Evolutionary conservation across 192 early-diverging fungal genomes (phyloP), one percentile per base, ranked within the genome.

Genomic region (Lobulomyces angularis): DNA sequence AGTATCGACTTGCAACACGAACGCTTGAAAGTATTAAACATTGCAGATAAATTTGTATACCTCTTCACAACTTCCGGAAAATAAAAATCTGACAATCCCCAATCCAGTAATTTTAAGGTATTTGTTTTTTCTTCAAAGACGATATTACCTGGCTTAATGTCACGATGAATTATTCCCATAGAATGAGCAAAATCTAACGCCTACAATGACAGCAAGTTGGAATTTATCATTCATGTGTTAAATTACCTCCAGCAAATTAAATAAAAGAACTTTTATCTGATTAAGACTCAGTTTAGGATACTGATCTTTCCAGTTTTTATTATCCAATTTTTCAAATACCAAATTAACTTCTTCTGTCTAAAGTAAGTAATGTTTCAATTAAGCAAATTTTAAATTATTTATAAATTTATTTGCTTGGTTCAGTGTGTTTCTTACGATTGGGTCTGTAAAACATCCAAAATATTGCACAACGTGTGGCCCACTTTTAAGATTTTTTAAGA

Each of bases 71-170:
- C 88, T 28, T 85, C 89, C 12, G 92, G 90, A 41, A 97, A 89
- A 62, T 99, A 99, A 50, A 99, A 99, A 61, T 99, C 95, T 28
- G 95, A 92, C 47, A 99, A 62, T 18, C 95, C 95, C 90, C 95
- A 99, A 67, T 99, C 95, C 54, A 97, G 94, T 56, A 97, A 69
- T 27, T 91, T 74, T 38, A 97, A 66, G 73, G 27, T 26, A 24
- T 22, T 12, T 18, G 22, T 40, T 51, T 2, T 27, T 17, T 21
- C 44, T 51, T 12, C 21, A 12, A 14, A 1, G 31, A 27, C 16
- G 44, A 45, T 32, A 39, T 82, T 45, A 88, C 80, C 56, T 17
- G 95, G 95, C 61, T 98, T 98, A 50, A 98, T 92, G 61, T 98
- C 94, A 35, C 94, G 80, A 59, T 98, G 95, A 87, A 98, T 98